Evolutionary conservation across 2,329 filamentous ascomycete genomes (phyloP), one percentile per base, ranked within the genome.

Genomic region (Colletotrichum nymphaeae): DNA sequence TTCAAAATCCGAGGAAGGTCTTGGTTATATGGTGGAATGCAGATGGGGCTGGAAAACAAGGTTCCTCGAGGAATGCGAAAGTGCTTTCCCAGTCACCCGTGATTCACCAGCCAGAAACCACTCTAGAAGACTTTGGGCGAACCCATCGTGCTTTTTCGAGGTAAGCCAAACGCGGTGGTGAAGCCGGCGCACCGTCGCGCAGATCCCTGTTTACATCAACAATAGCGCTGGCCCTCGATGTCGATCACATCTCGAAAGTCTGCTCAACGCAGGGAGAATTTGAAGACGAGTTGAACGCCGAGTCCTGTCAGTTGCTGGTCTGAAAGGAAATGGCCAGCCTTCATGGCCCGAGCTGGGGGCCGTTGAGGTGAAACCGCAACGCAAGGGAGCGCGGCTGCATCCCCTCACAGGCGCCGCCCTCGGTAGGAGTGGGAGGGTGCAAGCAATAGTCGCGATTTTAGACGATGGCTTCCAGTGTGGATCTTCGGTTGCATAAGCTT

Each of bases 21-120:
- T 26, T 24, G 30, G n/a, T 68, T 74, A 74, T 74, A 72, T 72
- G 63, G 30, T 72, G 63, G 72, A 74, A 72, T 72, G 57, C 37
- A 37, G 53, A 42, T 35, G 57, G 60, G 49, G 57, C 57, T 35
- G 68, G 24, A 30, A 46, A 26, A 55, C 46, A 49, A 16, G 42
- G 8, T 19, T 57, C n/a, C 37, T 30, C 32, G 28, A 55, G 63
- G 60, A 72, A 67, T 53, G 68, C 53, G 35, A 58, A 16, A 63
- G 19, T 49, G 42, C 26, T 16, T 16, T 26, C 37, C 57, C 52
- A 62, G 24, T 49, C 28, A 35, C 28, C 49, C 16, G 14, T 49
- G 42, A 16, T 57, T 67, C 63, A 60, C 32, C 37, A 19, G 8
- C 55, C 59, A 42, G 57, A 9, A 56, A 70, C 62, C 35, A 1